A percentile compares a stretch with the other conserved stretches of the same genome.
phyloP scores from a whole-genome alignment of 129 eudicot species.

The carrot (Daucus carota) region DNA sequence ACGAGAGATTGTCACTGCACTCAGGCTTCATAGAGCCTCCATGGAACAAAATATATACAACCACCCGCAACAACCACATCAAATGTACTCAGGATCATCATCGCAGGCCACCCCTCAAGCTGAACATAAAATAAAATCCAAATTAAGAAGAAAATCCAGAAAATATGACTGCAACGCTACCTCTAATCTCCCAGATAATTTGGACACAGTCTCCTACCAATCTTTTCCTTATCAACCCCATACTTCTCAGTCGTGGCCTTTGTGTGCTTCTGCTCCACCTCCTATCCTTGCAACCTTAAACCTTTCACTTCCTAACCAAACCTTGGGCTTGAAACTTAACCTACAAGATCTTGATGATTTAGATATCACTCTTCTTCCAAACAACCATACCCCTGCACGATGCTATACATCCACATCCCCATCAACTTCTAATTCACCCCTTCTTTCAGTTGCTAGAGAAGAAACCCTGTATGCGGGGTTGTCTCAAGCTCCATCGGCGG shows the following conservation, averaged over 20 bases:
- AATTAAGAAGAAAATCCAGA: conserved; percentile 30
- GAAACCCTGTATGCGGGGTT: background rate
- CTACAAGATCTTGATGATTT: conserved; percentile 61
- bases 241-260: conserved; percentile 31
- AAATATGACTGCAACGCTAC: conserved; percentile 36
- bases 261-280: conserved; percentile 30
- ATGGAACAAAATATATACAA: conserved; percentile 51
- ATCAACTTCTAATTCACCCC: conserved; percentile 30
- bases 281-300: conserved; percentile 31
- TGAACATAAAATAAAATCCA: conserved; percentile 26
- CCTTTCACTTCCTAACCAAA: conserved; percentile 63
- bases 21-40: conserved; percentile 79
- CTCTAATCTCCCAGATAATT: conserved; percentile 7
- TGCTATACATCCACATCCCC: conserved; percentile 8
- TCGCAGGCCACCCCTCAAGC: conserved; percentile 14
- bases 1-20: conserved; percentile 79
- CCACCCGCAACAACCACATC: conserved; percentile 21
- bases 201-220: conserved; percentile 17
- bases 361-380: conserved; percentile 29
- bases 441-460: conserved; percentile 13
- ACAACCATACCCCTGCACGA: conserved; percentile 11
- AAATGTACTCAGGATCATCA: conserved; percentile 9
- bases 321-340: conserved; percentile 81
- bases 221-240: conserved; percentile 20
- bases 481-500: conserved; percentile 12